Evolutionary conservation across 306 rosid genomes (phyloP), one percentile per base, ranked within the genome.

Genomic region (Vigna nakashimae): DNA sequence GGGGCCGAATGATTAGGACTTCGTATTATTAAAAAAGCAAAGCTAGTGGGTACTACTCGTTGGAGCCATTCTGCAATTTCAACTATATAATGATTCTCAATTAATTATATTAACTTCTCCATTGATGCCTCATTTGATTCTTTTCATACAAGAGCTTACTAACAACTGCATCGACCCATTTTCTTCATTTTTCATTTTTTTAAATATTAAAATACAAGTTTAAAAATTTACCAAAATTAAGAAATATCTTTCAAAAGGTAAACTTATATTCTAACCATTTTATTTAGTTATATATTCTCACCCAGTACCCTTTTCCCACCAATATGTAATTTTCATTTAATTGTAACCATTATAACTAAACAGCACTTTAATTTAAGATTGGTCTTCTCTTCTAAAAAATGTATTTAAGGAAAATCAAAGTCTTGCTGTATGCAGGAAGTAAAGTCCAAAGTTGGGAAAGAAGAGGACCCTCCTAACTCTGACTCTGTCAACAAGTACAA

Each of bases 51-150:
- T 65, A 34, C 26, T 48, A 59, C 72, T 73, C 62, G 45, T 65
- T 79, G 72, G 74, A 70, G 38, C 72, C 70, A 48, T 1, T 20
- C 17, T 46, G 38, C 52, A 65, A 20, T 67, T 82, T 81, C 80
- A 77, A 64, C 60, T 65, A 6, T 45, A 36, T 20, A 36, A 62
- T 84, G 10, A 76, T 64, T 62, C 53, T 2, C 10, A 36, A 18
- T 57, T 43, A 17, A 59, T 7, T 62, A 62, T 62, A 53, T 48
- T 42, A 28, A 56, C 53, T 57, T 71, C 77, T 74, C 55, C 55
- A 70, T 74, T 75, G 50, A 77, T 72, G 80, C 63, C 82, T 58
- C 66, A 9, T 74, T 45, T 62, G 87, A 89, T 86, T 86, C 90
- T 26, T 84, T 89, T 89, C 87, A 69, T 88, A 88, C 82, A 13